phyloP scores from a whole-genome alignment of 371 early-diverging fungal genomes.

The Mortierella sp. region DNA sequence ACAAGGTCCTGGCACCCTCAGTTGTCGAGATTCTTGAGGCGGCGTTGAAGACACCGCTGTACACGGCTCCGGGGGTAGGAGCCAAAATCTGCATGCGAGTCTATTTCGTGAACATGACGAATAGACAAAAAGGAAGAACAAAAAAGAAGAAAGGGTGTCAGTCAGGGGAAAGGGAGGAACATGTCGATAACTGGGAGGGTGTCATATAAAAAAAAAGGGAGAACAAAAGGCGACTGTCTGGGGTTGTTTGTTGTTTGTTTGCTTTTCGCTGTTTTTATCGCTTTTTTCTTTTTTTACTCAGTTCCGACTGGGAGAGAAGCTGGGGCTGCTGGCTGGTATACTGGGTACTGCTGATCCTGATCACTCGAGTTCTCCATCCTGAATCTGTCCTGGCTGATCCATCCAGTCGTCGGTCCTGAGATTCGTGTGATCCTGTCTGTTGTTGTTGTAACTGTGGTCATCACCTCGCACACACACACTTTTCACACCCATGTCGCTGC shows the following conservation, averaged over 20 bases:
- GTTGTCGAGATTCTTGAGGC: slow-evolving; percentile 75
- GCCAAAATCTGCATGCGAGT: slow-evolving; percentile 92
- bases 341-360: slow-evolving; percentile 10
- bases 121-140: slow-evolving; percentile 9
- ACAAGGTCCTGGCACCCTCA: slow-evolving; percentile 85
- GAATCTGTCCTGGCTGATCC: slow-evolving; percentile 9
- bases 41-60: slow-evolving; percentile 76
- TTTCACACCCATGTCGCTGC: too few relatives aligned
- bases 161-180: not conserved
- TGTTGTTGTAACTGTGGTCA: not conserved
- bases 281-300: not conserved
- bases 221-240: not conserved
- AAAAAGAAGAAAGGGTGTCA: slow-evolving; percentile 7
- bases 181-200: not conserved
- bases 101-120: slow-evolving; percentile 56
- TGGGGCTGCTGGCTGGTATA: not conserved
- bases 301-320: not conserved
- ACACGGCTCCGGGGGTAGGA: slow-evolving; percentile 72
- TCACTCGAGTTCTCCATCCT: not conserved
- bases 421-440: not conserved
- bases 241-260: not conserved
- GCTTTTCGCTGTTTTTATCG: not conserved
- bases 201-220: not conserved
- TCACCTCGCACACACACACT: not conserved
- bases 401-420: not conserved